A percentile compares a stretch with the other conserved stretches of the same genome.
Evolutionary conservation across 148 eudicot species (phyloP).

Genomic region (Vaccinium macrocarpon): DNA sequence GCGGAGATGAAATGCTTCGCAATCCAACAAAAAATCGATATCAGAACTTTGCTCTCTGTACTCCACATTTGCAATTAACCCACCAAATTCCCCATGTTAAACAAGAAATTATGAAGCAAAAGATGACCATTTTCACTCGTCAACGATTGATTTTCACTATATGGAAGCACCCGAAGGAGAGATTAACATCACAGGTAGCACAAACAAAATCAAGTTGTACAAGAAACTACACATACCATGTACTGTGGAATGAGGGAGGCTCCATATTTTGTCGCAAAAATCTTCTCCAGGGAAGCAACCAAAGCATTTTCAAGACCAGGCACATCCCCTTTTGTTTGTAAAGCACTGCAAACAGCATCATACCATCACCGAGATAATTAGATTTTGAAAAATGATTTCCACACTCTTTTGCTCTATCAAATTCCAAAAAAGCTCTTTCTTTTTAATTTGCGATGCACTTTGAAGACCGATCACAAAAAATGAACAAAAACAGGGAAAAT

Average conservation of each 20-base stretch:
- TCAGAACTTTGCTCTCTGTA: not conserved
- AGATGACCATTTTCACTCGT: not conserved
- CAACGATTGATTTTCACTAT: not conserved
- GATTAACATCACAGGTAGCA: not conserved
- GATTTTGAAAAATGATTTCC: not conserved
- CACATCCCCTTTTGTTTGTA: constrained; percentile 66
- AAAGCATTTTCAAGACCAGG: constrained; percentile 70
- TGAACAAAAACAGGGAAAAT: not conserved
- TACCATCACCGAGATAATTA: constrained; percentile 3
- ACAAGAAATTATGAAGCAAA: not conserved
- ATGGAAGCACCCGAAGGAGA: not conserved
- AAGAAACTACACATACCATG: constrained; percentile 52
- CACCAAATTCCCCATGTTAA: not conserved
- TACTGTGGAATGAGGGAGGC: constrained; percentile 81
- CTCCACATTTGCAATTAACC: not conserved
- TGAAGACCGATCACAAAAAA: not conserved
- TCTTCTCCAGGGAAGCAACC: constrained; percentile 72
- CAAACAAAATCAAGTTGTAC: not conserved
- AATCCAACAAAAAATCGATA: not conserved
- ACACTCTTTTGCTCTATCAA: not conserved
- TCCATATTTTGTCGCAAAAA: constrained; percentile 74
- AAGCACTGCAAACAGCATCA: constrained; percentile 49
- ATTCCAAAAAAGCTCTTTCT: not conserved
- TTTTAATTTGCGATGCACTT: not conserved
- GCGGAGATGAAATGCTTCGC: not conserved